Base-by-base conservation (phyloP, 768 basidiomycete genomes). In the Naganishia vishniacii region DNA sequence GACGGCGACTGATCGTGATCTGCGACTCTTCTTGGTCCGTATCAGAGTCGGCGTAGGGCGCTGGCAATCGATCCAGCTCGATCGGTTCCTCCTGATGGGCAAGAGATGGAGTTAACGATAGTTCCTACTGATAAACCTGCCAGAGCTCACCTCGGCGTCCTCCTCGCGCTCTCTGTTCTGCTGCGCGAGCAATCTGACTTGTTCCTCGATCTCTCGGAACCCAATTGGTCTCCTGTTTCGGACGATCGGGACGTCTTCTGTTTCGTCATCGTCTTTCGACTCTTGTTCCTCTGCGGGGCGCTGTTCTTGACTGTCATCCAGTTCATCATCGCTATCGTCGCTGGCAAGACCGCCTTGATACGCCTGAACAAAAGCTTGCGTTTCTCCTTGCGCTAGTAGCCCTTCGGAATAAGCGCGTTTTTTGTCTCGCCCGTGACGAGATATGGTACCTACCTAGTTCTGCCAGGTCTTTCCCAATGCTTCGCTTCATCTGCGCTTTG, bases 1-100 rank as follows among this genome's bases (percentile, higher is more conserved):
- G 59, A 1, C 59, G 59, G 26, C 59, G 41, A 44, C 53, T 56
- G 42, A 60, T 60, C 18, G 59, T 45, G 42, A 60, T 31, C 42
- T 60, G 59, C 42, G 59, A 60, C 16, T 60, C 59, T 47, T 60
- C 59, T 28, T 60, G 42, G 45, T 60, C 59, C 15, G 59, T 60
- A 28, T 60, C 59, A 25, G 59, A 60, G 31, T 45, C 42, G 8
- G 31, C 59, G 18, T 29, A 47, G 1, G 18, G 32, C 42, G 34
- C 34, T 9, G 32, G 32, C n/a, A 29, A 8, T 25, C 40, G 31
- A 16, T 45, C 42, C 9, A 44, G 1, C n/a, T 60, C 59, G 42
- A 60, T 29, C n/a, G 59, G 41, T 18, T 60, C 59, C 11, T 60
- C 28, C 59, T 60, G 59, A 2, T 23, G 18, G 20, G 11, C 18